Evolutionary conservation across 306 rosid species (phyloP), one percentile per base, ranked within the genome.

Genomic region (Rosa lucieae): DNA sequence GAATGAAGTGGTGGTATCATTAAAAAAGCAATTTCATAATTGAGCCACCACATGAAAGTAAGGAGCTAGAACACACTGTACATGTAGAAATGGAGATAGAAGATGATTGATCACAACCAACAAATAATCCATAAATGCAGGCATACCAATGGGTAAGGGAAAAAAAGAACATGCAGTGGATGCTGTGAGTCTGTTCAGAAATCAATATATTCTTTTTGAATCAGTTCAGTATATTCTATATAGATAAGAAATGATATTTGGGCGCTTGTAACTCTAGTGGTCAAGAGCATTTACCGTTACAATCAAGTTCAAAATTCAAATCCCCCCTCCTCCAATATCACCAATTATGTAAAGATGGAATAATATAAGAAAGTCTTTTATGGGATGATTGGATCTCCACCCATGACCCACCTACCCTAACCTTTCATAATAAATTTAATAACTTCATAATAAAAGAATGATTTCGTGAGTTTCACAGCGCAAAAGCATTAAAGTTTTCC

Each of bases 1-100:
- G 78, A 81, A 12, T 47, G 75, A 39, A 44, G 61, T 32, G 56
- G 80, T 67, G 66, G 73, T 40, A 65, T 74, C 67, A 82, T 39
- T 62, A 61, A 80, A 66, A 70, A 83, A 35, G 23, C 40, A 37
- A 58, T 61, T 76, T 20, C 62, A 66, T 46, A 55, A 63, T 59
- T 39, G 43, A 39, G 9, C 10, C 48, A 43, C 75, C 15, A 26
- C 40, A 82, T 7, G 52, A 67, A 79, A 76, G 18, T 56, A 67
- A n/a, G 51, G 47, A 56, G 46, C 21, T 15, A 61, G 66, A 70
- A 29, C 62, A 26, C 67, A 35, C 42, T 40, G 65, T 68, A 70
- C 47, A 81, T 18, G 15, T 67, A 69, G 18, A 15, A 32, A 21
- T 42, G 15, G 52, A 70, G 46, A 15, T 8, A 21, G 46, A 69